Evolutionary conservation across 805 yeast genomes (phyloP), one percentile per base, ranked within the genome.

Genomic region (Wickerhamomyces alni): DNA sequence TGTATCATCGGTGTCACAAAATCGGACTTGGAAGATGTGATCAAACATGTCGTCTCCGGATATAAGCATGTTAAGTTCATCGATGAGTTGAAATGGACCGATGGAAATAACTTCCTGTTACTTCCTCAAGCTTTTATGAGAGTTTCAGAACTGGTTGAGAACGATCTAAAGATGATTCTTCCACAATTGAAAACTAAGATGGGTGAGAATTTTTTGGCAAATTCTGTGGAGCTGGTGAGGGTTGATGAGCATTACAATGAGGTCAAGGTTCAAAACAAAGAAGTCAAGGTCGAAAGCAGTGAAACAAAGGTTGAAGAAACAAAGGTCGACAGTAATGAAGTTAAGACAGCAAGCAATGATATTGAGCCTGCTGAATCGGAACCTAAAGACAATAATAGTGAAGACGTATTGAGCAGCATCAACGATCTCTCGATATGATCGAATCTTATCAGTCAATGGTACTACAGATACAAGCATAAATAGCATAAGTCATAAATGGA

Each of bases 1-100:
- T 65, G 76, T 3, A 71, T 73, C 29, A 63, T 71, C 36, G 86
- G 85, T 1, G 65, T 73, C 2, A 70, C 77, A 30, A 40, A 55
- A 8, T 52, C 57, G 0, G 56, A 62, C 22, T 34, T 64, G 3
- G 53, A 43, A 32, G 55, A 57, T 15, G 57, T 59, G 4, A 47
- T 55, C 12, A 52, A 43, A 30, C 25, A 30, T 17, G 26, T 46
- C 2, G 17, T 50, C 10, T 35, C 39, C 11, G 29, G 17, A 13
- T 35, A 13, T 28, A 32, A 19, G 5, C 17, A 41, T 4, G 33
- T 59, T 3, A 46, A 43, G 8, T 55, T 57, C 8, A 57, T 65
- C 2, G 47, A 44, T 16, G 17, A 9, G 4, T 39, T 74, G n/a
- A 63, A 61, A 33, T 68, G 74, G 72, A 47, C 67, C 29, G 58